Percentiles rank a stretch among this genome's conserved stretches.
Conservation (phyloP, 345 rosid genomes). For the Brassica nigra region DNA sequence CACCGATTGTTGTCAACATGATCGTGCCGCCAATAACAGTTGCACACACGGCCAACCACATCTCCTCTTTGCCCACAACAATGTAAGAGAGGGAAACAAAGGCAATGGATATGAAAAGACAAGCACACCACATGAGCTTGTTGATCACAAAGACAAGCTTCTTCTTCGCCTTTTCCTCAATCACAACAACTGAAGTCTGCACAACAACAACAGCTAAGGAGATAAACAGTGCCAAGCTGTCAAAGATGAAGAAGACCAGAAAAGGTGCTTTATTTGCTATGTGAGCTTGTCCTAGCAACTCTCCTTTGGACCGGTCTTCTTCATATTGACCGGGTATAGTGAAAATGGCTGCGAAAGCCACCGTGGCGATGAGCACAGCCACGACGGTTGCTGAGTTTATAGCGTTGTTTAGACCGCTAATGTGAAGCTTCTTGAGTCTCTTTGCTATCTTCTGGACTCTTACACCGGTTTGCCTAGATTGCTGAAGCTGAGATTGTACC, state of each 20-base stretch:
- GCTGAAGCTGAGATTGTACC: constrained; percentile 95
- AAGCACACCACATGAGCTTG: constrained; percentile 99
- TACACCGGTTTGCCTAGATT: constrained; percentile 89
- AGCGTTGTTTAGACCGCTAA: constrained; percentile 97
- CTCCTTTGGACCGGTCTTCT: constrained; percentile 48
- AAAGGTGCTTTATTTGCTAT: constrained; percentile 78
- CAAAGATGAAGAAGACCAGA: constrained; percentile 78
- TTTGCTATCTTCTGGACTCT: constrained; percentile 92
- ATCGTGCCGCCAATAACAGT: constrained; percentile 78
- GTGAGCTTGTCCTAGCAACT: constrained; percentile 73
- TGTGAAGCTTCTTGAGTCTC: constrained; percentile 91
- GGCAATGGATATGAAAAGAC: constrained; percentile 89
- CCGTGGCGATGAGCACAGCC: constrained; percentile 96
- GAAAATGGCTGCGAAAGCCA: constrained; percentile 99
- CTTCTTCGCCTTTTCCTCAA: constrained; percentile 93
- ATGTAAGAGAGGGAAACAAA: constrained; percentile 88
- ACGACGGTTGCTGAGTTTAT: constrained; percentile 91
- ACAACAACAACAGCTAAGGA: constrained; percentile 99
- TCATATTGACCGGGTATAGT: constrained; percentile 93
- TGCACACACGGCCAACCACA: constrained; percentile 84
- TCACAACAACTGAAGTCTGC: constrained; percentile 98
- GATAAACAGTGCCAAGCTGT: constrained; percentile 94
- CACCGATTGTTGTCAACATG: constrained; percentile 95
- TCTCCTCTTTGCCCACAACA: constrained; percentile 78
- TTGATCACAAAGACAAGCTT: constrained; percentile 96